These are phyloP conservation scores for Pseudogymnoascus pannorum DNA, from an alignment of 2,329 filamentous ascomycete genomes.

Conservation along the genomic window DNA sequence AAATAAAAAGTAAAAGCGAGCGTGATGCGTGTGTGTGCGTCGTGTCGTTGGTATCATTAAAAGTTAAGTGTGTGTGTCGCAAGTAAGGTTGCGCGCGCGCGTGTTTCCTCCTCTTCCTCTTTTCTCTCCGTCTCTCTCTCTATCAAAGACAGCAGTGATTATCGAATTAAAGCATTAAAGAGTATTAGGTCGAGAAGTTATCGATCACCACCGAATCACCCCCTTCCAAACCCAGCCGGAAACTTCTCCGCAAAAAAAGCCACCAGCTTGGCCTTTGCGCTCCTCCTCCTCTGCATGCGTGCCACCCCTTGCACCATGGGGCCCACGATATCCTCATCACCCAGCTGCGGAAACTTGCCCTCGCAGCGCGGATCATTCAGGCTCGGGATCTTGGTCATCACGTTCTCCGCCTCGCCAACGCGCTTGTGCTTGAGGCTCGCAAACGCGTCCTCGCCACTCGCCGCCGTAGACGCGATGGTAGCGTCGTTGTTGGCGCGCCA, in stretches of 20 bases:
- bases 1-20: not conserved
- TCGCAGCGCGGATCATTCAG: slow-evolving; percentile 59
- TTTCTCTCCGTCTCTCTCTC: not conserved
- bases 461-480: slow-evolving; percentile 46
- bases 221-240: slow-evolving; percentile 24
- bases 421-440: slow-evolving; percentile 35
- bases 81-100: not conserved
- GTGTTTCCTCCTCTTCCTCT: slow-evolving; percentile 20
- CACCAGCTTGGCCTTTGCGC: slow-evolving; percentile 28
- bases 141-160: too few species aligned
- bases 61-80: not conserved
- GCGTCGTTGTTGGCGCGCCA: slow-evolving; percentile 68
- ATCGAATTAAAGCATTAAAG: not conserved
- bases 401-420: slow-evolving; percentile 40
- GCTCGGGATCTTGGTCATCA: slow-evolving; percentile 59
- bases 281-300: slow-evolving; percentile 25
- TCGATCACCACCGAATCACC: too few species aligned
- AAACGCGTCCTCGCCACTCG: slow-evolving; percentile 35
- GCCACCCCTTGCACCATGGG: slow-evolving; percentile 55
- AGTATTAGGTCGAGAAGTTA: too few species aligned
- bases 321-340: slow-evolving; percentile 87
- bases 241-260: slow-evolving; percentile 30
- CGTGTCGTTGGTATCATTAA: not conserved
- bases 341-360: slow-evolving; percentile 81
- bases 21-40: not conserved